A percentile compares a stretch with the other conserved stretches of the same genome.
These are phyloP conservation scores for Xylariomycetidae sp. DNA, from an alignment of 2,329 filamentous ascomycete species.

Conservation along the genomic window DNA sequence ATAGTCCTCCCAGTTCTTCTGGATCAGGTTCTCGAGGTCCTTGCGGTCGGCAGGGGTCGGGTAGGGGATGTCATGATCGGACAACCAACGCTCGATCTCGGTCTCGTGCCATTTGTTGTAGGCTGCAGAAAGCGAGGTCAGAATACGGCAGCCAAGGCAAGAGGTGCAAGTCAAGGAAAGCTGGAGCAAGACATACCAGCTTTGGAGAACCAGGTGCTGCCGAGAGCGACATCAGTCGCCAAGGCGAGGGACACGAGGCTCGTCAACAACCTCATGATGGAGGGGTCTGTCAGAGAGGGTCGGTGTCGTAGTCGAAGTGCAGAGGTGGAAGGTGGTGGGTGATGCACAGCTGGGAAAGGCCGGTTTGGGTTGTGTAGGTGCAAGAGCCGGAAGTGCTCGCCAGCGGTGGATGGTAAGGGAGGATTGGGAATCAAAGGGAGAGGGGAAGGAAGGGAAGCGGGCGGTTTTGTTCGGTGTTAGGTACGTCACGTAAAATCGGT, in stretches of 20 bases:
- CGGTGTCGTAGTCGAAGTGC: not conserved
- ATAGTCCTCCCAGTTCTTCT: conserved; percentile 80
- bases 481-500: no score
- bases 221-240: conserved; percentile 62
- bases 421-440: not conserved
- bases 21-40: conserved; percentile 86
- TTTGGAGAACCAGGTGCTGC: conserved; percentile 81
- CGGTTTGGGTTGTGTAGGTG: no score
- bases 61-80: conserved; percentile 85
- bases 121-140: conserved; percentile 45
- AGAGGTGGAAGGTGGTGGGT: not conserved
- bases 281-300: not conserved
- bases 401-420: not conserved
- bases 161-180: no score
- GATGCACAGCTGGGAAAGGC: no score
- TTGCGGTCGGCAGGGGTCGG: conserved; percentile 88
- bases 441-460: not conserved
- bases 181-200: conserved; percentile 56
- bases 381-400: no score
- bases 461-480: conserved; percentile 7
- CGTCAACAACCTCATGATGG: conserved; percentile 70
- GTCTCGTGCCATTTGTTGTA: conserved; percentile 99
- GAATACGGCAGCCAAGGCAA: not conserved
- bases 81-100: conserved; percentile 94
- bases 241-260: conserved; percentile 66